Evolutionary conservation across 805 yeast genomes (phyloP), one percentile per base, ranked within the genome.

Genomic region (Ogataea angusta): DNA sequence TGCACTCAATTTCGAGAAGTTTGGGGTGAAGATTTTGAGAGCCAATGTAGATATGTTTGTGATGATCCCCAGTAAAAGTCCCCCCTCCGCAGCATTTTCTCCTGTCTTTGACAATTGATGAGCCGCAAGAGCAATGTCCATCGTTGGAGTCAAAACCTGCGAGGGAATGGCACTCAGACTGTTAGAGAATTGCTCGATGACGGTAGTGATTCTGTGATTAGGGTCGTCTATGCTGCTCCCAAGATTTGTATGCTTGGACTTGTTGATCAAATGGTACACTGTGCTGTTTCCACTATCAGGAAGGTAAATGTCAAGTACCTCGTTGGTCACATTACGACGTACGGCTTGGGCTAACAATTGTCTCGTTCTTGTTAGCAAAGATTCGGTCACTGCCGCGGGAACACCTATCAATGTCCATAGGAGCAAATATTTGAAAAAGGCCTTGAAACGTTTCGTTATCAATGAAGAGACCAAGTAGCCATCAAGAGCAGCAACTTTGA

Each of bases 401-500:
- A 88, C 59, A 9, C 96, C 96, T 10, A 90, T 69, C 12, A 78
- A 52, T 82, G 90, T 76, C 97, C 97, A 90, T 53, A 76, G 70
- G 2, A 75, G 68, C 40, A 89, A 62, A 21, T 83, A 72, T 45
- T 73, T 72, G 42, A 81, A 66, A 54, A 90, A 89, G 32, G 69
- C 70, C 34, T 72, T 68, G 46, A 88, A 83, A 36, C 73, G 72
- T 47, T 83, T 86, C 29, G 82, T 74, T 21, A 90, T 85, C 51
- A 90, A 71, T 1, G 86, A 78, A 0, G 95, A 86, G 4, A 90
- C 96, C 39, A 90, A 67, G 55, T 72, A 69, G 49, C 97, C 97
- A 61, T 90, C 97, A 43, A 90, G 69, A 10, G 82, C 76, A 5
- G 97, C 96, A 12, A 89, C 90, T 54, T 81, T 80, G 34, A 90